A percentile compares a stretch with the other conserved stretches of the same genome.
Evolutionary conservation across 345 rosid species (phyloP).

Genomic region (Atalantia buxifolia): DNA sequence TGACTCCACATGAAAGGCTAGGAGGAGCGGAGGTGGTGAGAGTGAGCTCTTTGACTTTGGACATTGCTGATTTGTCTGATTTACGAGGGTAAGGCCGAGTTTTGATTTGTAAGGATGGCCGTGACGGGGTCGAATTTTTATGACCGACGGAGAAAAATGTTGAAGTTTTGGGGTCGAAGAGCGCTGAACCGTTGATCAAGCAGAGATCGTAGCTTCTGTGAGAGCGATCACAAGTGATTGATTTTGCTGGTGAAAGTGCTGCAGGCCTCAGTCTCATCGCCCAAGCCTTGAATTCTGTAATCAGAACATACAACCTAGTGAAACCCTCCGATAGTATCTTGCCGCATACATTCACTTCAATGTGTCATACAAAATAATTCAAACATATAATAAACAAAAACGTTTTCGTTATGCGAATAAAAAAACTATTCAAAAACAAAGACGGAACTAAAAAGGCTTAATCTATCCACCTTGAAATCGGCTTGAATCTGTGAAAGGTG

Average conservation of each 20-base stretch:
- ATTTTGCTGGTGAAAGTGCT: neutral
- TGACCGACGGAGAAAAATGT: conserved; percentile 21
- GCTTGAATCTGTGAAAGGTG: neutral
- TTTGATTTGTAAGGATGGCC: conserved; percentile 6
- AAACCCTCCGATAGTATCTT: too few species aligned
- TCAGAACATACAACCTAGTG: neutral
- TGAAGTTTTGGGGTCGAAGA: conserved; percentile 29
- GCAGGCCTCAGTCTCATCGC: neutral
- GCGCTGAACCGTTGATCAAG: conserved; percentile 26
- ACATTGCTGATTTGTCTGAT: conserved; percentile 28
- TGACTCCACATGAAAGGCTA: conserved; percentile 19
- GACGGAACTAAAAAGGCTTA: too few species aligned
- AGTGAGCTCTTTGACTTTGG: conserved; percentile 30
- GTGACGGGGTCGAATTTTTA: neutral
- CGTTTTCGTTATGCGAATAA: too few species aligned
- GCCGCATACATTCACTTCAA: too few species aligned
- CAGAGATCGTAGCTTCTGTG: conserved; percentile 32
- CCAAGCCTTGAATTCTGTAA: neutral
- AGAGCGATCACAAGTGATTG: conserved; percentile 37
- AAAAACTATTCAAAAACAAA: too few species aligned
- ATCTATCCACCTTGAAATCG: neutral
- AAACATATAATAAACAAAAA: too few species aligned
- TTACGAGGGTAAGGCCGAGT: conserved; percentile 42
- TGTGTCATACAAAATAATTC: too few species aligned
- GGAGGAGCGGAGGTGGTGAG: conserved; percentile 21